A percentile compares a stretch with the other conserved stretches of the same genome.
Evolutionary conservation across 106 monocot species (phyloP).

Genomic region (Dendrobium huoshanense): DNA sequence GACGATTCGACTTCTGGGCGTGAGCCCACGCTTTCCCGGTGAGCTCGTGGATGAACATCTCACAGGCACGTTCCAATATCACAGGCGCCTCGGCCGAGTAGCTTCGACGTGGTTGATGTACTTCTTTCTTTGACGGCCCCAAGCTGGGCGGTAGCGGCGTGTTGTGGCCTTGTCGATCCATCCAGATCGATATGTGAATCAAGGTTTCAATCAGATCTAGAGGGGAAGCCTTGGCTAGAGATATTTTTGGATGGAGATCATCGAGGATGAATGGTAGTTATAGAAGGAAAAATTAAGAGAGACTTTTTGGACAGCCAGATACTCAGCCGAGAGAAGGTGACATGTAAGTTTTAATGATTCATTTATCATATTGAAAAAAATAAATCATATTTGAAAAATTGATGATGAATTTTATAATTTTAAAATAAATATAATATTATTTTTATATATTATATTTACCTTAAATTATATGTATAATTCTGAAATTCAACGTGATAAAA

Average conservation of each 20-base stretch:
- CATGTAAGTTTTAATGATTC: no score
- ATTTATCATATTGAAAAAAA: no score
- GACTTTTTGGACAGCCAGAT: neutral
- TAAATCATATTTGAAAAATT: no score
- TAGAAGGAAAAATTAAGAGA: neutral
- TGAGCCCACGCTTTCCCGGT: conserved; percentile 40
- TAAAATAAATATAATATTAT: no score
- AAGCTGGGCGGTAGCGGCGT: neutral
- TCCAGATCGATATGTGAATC: neutral
- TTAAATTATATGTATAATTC: no score
- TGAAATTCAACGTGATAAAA: no score
- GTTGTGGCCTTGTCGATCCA: conserved; percentile 25
- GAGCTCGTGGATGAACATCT: conserved; percentile 42
- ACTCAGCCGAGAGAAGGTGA: neutral
- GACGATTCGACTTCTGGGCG: conserved; percentile 45
- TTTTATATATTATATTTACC: no score
- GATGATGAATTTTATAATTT: no score
- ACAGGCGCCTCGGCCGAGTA: conserved; percentile 76
- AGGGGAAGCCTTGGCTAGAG: neutral
- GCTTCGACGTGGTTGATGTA: no score
- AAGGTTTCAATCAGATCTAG: neutral
- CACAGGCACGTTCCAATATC: conserved; percentile 16
- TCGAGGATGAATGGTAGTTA: no score
- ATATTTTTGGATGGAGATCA: neutral
- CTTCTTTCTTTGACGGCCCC: no score